A percentile compares a stretch with the other conserved stretches of the same genome.
Evolutionary conservation across 2,329 filamentous ascomycete species (phyloP).

Genomic region (Talaromyces sp.): DNA sequence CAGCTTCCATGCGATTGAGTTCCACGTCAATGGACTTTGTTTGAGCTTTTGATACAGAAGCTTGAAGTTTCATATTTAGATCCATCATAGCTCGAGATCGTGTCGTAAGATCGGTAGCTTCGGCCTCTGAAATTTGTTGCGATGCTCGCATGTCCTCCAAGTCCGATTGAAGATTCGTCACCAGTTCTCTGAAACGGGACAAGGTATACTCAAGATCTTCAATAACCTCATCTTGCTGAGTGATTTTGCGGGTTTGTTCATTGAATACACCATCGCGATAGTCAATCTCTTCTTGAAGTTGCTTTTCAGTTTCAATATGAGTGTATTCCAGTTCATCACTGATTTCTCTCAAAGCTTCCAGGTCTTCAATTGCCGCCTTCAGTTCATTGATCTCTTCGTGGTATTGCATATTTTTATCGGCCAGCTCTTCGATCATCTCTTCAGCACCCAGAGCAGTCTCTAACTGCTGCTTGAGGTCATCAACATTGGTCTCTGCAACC

Average conservation of each 20-base stretch:
- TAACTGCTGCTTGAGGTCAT: conserved; percentile 86
- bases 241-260: conserved; percentile 74
- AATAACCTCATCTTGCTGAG: conserved; percentile 75
- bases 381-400: conserved; percentile 83
- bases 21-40: conserved; percentile 94
- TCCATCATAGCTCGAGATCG: conserved; percentile 95
- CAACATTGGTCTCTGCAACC: conserved; percentile 71
- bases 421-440: conserved; percentile 90
- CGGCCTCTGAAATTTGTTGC: conserved; percentile 87
- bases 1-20: conserved; percentile 79
- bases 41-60: conserved; percentile 87
- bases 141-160: conserved; percentile 91
- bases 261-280: conserved; percentile 80
- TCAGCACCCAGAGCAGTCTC: conserved; percentile 87
- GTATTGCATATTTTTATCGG: conserved; percentile 81
- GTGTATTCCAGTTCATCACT: conserved; percentile 94
- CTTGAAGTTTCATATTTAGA: conserved; percentile 89
- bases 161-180: conserved; percentile 81
- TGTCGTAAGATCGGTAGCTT: conserved; percentile 85
- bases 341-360: conserved; percentile 87
- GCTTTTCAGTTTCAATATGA: conserved; percentile 89
- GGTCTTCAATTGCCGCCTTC: conserved; percentile 77
- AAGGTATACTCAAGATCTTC: conserved; percentile 91
- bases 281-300: conserved; percentile 91
- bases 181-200: conserved; percentile 83